Percentiles rank a stretch among this genome's conserved stretches.
These are phyloP conservation scores for Fusarium armeniacum DNA, from an alignment of 2,329 filamentous ascomycete species.

Conservation along the genomic window DNA sequence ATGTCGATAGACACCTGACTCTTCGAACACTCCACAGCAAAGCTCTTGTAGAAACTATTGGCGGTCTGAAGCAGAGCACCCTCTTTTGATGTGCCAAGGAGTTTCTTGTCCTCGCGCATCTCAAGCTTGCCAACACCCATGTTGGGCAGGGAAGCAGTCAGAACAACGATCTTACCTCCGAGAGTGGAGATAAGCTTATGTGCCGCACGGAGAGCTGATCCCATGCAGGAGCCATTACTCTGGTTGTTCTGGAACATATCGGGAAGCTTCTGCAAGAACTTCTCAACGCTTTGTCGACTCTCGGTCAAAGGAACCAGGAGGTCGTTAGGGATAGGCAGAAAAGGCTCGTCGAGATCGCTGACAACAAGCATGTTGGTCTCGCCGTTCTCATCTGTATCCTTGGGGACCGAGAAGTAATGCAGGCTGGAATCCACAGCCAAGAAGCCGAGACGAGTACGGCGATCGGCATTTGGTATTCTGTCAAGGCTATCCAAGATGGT, in stretches of 20 bases:
- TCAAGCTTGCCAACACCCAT: slow-evolving; percentile 90
- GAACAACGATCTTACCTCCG: slow-evolving; percentile 93
- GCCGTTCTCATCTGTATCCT: slow-evolving; percentile 85
- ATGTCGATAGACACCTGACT: slow-evolving; percentile 99
- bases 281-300: slow-evolving; percentile 90
- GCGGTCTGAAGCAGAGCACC: slow-evolving; percentile 87
- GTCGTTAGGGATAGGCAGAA: slow-evolving; percentile 92
- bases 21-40: slow-evolving; percentile 98
- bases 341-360: slow-evolving; percentile 95
- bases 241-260: slow-evolving; percentile 98
- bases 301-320: slow-evolving; percentile 90
- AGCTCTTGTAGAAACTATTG: slow-evolving; percentile 98
- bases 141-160: slow-evolving; percentile 92
- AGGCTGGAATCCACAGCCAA: slow-evolving; percentile 94
- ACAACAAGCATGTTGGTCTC: slow-evolving; percentile 94
- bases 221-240: slow-evolving; percentile 92
- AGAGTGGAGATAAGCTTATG: slow-evolving; percentile 96
- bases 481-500: slow-evolving; percentile 96
- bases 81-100: slow-evolving; percentile 94
- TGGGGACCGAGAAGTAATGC: slow-evolving; percentile 95
- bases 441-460: slow-evolving; percentile 92
- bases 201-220: slow-evolving; percentile 89
- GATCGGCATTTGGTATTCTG: slow-evolving; percentile 97
- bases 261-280: slow-evolving; percentile 90
- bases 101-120: slow-evolving; percentile 95